These are phyloP conservation scores for Coniella lustricola DNA, from an alignment of 2,329 filamentous ascomycete species.

Conservation along the genomic window DNA sequence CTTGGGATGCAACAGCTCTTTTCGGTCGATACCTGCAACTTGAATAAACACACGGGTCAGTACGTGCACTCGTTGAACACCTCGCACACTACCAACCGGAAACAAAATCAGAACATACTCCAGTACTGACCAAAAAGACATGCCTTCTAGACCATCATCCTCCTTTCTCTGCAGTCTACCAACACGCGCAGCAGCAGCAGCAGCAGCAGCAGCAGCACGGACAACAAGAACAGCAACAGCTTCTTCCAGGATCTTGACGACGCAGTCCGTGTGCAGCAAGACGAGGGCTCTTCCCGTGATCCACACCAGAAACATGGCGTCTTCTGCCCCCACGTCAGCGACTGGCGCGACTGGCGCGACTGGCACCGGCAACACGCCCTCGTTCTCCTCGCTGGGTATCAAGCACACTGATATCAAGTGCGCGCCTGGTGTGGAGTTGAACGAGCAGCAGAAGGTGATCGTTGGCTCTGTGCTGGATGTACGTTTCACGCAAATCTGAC, in stretches of 20 bases:
- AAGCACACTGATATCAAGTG: slow-evolving; percentile 49
- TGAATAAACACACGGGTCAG: too few species aligned
- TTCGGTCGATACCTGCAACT: too few species aligned
- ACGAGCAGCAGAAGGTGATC: slow-evolving; percentile 42
- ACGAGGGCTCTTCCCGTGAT: neutral
- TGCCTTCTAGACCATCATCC: slow-evolving; percentile 8
- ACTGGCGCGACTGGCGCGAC: too few species aligned
- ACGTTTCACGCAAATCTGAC: neutral
- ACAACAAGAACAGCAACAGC: too few species aligned
- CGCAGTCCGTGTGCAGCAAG: too few species aligned
- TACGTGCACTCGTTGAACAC: too few species aligned
- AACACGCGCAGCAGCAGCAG: neutral
- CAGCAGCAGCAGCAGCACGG: too few species aligned
- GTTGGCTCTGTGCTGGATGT: slow-evolving; percentile 53
- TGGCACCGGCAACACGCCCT: slow-evolving; percentile 6
- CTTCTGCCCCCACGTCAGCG: too few species aligned
- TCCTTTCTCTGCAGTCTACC: neutral
- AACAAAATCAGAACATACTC: too few species aligned
- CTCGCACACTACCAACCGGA: too few species aligned
- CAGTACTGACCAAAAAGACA: neutral
- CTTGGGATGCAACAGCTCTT: too few species aligned
- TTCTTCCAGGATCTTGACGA: too few species aligned
- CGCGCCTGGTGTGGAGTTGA: slow-evolving; percentile 42
- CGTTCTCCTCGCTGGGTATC: slow-evolving; percentile 31
- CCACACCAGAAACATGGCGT: slow-evolving; percentile 21